These are phyloP conservation scores for Monosporozyma solicola DNA, from an alignment of 805 yeast genomes.

Conservation along the genomic window DNA sequence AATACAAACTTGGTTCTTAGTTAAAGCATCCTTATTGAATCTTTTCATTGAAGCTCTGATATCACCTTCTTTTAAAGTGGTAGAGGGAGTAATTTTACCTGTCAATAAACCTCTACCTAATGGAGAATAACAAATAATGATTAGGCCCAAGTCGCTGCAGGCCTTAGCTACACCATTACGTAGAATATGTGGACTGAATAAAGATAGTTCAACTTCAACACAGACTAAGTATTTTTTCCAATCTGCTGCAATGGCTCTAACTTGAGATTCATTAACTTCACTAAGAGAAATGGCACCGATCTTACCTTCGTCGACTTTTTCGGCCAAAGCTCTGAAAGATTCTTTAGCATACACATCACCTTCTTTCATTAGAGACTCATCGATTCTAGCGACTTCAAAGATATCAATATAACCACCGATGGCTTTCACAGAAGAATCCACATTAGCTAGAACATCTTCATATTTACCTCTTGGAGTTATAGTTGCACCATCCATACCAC, in stretches of 20 bases:
- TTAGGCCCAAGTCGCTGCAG: constrained; percentile 49
- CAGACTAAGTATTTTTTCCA: constrained; percentile 45
- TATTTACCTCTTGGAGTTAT: constrained; percentile 42
- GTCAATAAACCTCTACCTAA: constrained; percentile 71
- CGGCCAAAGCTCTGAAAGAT: constrained; percentile 46
- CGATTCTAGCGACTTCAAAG: constrained; percentile 70
- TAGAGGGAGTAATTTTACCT: constrained; percentile 41
- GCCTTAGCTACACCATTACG: constrained; percentile 54
- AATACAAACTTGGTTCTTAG: constrained; percentile 44
- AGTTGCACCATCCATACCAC: constrained; percentile 38
- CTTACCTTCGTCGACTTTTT: constrained; percentile 51
- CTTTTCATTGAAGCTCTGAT: constrained; percentile 43
- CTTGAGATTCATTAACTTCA: constrained; percentile 58
- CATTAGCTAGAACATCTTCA: constrained; percentile 39
- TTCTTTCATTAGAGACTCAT: constrained; percentile 25
- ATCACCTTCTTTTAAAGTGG: constrained; percentile 45
- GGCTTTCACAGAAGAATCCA: constrained; percentile 35
- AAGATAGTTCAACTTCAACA: constrained; percentile 73
- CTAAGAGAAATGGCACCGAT: constrained; percentile 67
- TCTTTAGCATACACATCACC: constrained; percentile 38
- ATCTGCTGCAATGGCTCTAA: constrained; percentile 47
- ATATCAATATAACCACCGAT: constrained; percentile 47
- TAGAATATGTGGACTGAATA: constrained; percentile 55
- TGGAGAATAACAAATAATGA: constrained; percentile 77
- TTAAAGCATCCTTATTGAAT: constrained; percentile 49